These are phyloP conservation scores for Magnaporthiopsis incrustans DNA, from an alignment of 2,329 filamentous ascomycete species.

Conservation along the genomic window DNA sequence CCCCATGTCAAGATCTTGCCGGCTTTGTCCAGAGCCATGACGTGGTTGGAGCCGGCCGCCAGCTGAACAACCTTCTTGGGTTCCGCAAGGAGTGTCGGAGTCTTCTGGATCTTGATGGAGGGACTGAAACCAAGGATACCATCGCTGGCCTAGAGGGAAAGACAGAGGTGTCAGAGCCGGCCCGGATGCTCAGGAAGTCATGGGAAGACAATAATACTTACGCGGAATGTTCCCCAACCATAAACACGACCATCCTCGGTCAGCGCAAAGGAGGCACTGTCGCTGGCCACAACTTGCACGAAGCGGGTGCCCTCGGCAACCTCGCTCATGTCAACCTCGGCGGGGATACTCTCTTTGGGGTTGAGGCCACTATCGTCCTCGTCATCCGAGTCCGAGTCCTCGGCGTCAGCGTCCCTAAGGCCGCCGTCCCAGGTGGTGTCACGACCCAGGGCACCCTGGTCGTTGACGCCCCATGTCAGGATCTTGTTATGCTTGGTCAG, in stretches of 20 bases:
- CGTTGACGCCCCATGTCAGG: slow-evolving; percentile 81
- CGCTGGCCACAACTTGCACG: slow-evolving; percentile 61
- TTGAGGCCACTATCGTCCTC: slow-evolving; percentile 43
- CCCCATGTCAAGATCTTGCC: slow-evolving; percentile 65
- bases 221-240: slow-evolving; percentile 77
- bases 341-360: slow-evolving; percentile 53
- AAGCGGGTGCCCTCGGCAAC: slow-evolving; percentile 23
- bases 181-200: not conserved
- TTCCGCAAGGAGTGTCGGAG: slow-evolving; percentile 48
- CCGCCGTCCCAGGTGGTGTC: slow-evolving; percentile 58
- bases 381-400: slow-evolving; percentile 32
- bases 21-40: slow-evolving; percentile 58
- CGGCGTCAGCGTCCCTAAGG: slow-evolving; percentile 42
- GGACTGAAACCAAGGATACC: slow-evolving; percentile 35
- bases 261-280: slow-evolving; percentile 68
- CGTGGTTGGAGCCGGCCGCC: slow-evolving; percentile 61
- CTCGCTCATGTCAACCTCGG: slow-evolving; percentile 41
- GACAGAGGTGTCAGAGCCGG: slow-evolving; percentile 5
- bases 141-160: slow-evolving; percentile 29
- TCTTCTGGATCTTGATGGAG: slow-evolving; percentile 30
- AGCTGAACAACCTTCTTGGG: slow-evolving; percentile 59
- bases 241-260: slow-evolving; percentile 70
- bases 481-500: slow-evolving; percentile 76
- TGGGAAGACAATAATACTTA: slow-evolving; percentile 13
- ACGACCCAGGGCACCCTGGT: slow-evolving; percentile 72